phyloP scores from a whole-genome alignment of 305 asterid species.

The Fraxinus greggii region DNA sequence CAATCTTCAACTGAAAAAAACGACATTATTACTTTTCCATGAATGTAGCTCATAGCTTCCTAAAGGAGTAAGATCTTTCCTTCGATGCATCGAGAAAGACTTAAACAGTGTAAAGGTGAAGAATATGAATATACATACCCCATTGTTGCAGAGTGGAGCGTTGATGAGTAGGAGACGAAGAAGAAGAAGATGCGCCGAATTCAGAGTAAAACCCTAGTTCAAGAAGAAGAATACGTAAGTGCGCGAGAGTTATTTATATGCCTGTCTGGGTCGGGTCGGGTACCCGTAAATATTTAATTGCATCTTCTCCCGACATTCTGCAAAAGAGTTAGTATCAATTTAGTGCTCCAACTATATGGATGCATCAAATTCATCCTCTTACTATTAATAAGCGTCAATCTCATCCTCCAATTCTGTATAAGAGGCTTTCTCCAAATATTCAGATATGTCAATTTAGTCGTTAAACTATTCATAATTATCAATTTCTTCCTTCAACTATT shows the following conservation, averaged over 20 bases:
- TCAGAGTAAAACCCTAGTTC: constrained; percentile 35
- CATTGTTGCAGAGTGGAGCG: constrained; percentile 46
- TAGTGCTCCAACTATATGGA: background rate
- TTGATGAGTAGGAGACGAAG: constrained; percentile 16
- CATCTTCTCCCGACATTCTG: background rate
- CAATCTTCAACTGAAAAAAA: background rate
- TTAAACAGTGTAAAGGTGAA: background rate
- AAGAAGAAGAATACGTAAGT: background rate
- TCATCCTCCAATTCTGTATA: background rate
- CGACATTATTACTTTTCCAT: background rate
- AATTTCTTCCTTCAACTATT: background rate
- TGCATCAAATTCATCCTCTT: background rate
- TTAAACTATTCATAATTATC: background rate
- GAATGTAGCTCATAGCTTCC: background rate
- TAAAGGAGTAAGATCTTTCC: background rate
- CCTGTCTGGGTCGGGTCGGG: background rate
- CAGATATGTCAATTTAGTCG: background rate
- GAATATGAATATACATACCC: constrained; percentile 31
- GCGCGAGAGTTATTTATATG: background rate
- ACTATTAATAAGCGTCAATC: background rate
- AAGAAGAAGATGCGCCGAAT: constrained; percentile 16
- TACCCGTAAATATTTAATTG: background rate
- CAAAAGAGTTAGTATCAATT: background rate
- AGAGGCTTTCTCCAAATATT: background rate
- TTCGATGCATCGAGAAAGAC: background rate